Evolutionary conservation across 805 yeast species (phyloP).

Genomic region (Lachancea cidri): DNA sequence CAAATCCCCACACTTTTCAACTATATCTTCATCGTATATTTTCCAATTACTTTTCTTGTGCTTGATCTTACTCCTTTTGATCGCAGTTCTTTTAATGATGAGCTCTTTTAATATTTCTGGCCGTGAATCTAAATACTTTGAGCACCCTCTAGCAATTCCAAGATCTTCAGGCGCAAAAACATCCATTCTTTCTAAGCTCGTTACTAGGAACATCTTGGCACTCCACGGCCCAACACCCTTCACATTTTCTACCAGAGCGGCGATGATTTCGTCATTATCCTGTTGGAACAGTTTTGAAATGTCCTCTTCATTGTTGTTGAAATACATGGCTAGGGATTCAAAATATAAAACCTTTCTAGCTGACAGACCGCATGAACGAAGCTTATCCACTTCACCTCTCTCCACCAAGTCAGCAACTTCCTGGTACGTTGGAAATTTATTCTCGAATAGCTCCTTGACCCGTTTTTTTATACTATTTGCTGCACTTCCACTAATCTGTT

Average conservation of each 20-base stretch:
- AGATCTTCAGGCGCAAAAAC: conserved; percentile 75
- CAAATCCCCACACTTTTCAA: conserved; percentile 48
- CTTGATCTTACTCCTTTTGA: conserved; percentile 33
- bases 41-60: conserved; percentile 56
- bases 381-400: conserved; percentile 35
- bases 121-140: conserved; percentile 52
- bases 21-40: conserved; percentile 56
- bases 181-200: conserved; percentile 61
- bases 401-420: conserved; percentile 35
- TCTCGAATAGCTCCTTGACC: conserved; percentile 37
- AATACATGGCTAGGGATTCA: conserved; percentile 48
- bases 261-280: conserved; percentile 40
- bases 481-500: conserved; percentile 77
- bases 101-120: conserved; percentile 45
- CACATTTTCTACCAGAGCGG: conserved; percentile 42
- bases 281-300: conserved; percentile 35
- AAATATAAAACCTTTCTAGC: conserved; percentile 61
- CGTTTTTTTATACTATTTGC: conserved; percentile 58
- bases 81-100: conserved; percentile 37
- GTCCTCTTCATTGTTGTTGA: conserved; percentile 36
- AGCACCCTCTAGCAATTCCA: conserved; percentile 80
- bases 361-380: conserved; percentile 67
- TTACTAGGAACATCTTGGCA: conserved; percentile 78
- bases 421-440: conserved; percentile 48
- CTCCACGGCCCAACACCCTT: conserved; percentile 86